Evolutionary conservation across 208 protist species (phyloP).

Genomic region (Zelonia costaricensis): DNA sequence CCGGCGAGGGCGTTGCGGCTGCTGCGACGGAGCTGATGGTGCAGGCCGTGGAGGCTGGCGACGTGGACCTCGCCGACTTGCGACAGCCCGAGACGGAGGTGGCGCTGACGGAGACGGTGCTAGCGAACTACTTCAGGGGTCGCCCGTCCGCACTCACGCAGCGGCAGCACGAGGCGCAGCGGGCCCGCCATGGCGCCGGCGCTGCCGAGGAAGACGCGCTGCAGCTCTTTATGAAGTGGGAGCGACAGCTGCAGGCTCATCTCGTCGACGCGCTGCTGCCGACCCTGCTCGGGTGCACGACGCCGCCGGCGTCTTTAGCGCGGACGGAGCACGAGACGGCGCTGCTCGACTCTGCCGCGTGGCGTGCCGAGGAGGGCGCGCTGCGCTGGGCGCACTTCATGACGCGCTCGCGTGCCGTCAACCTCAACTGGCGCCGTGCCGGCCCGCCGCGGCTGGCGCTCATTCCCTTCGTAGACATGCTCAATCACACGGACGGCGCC

Average conservation of each 20-base stretch:
- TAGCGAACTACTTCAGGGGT: conserved; percentile 55
- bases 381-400: conserved; percentile 87
- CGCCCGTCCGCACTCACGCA: conserved; percentile 44
- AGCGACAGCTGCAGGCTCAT: conserved; percentile 35
- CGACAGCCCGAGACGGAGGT: conserved; percentile 49
- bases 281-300: conserved; percentile 22
- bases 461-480: conserved; percentile 82
- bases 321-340: not conserved
- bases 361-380: conserved; percentile 29
- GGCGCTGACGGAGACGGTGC: conserved; percentile 43
- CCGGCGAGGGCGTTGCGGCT: conserved; percentile 16
- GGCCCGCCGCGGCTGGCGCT: conserved; percentile 39
- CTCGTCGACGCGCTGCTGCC: conserved; percentile 44
- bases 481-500: conserved; percentile 61
- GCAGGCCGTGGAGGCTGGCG: conserved; percentile 41
- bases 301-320: not conserved
- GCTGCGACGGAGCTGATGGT: conserved; percentile 53
- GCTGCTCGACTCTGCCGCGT: conserved; percentile 7
- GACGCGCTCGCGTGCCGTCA: conserved; percentile 78
- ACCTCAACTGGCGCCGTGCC: conserved; percentile 33
- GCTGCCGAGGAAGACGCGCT: conserved; percentile 31
- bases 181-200: conserved; percentile 16
- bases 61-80: conserved; percentile 40
- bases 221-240: conserved; percentile 28
- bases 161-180: conserved; percentile 56